Evolutionary conservation across 345 rosid genomes (phyloP).

Genomic region (Heritiera fomes): DNA sequence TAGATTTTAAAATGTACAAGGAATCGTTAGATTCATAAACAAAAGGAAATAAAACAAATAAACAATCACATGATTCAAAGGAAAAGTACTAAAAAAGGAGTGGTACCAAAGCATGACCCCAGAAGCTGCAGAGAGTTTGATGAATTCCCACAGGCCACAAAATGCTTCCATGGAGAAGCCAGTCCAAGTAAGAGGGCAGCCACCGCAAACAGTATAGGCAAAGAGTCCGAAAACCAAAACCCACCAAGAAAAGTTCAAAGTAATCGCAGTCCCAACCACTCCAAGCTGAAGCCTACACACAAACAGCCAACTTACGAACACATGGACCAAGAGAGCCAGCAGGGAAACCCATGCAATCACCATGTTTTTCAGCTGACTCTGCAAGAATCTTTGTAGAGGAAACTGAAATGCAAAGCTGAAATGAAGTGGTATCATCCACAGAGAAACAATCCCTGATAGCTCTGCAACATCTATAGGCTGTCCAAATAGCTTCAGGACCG

Average conservation of each 20-base stretch:
- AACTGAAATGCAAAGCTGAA: slow-evolving; percentile 75
- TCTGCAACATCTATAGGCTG: slow-evolving; percentile 66
- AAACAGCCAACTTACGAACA: slow-evolving; percentile 62
- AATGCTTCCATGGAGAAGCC: slow-evolving; percentile 81
- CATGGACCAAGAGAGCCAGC: slow-evolving; percentile 51
- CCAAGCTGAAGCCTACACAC: slow-evolving; percentile 55
- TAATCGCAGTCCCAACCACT: slow-evolving; percentile 51
- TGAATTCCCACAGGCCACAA: slow-evolving; percentile 70
- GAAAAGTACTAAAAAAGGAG: too few species aligned
- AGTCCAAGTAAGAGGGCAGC: slow-evolving; percentile 78
- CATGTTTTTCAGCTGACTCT: slow-evolving; percentile 61
- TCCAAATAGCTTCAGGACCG: slow-evolving; percentile 58
- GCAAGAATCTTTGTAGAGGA: slow-evolving; percentile 74
- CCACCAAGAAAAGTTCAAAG: slow-evolving; percentile 77
- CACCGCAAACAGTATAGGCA: slow-evolving; percentile 49
- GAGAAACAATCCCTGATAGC: slow-evolving; percentile 49
- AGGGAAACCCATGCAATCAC: slow-evolving; percentile 58
- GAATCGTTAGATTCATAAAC: neutral
- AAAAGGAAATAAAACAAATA: neutral
- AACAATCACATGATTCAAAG: too few species aligned
- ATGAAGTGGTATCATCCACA: slow-evolving; percentile 66
- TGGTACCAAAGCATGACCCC: slow-evolving; percentile 79
- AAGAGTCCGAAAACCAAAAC: slow-evolving; percentile 42
- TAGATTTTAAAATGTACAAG: neutral
- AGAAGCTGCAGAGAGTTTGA: slow-evolving; percentile 75